Base-by-base conservation (phyloP, 495 filamentous ascomycete genomes). In the Neurospora sp. region DNA sequence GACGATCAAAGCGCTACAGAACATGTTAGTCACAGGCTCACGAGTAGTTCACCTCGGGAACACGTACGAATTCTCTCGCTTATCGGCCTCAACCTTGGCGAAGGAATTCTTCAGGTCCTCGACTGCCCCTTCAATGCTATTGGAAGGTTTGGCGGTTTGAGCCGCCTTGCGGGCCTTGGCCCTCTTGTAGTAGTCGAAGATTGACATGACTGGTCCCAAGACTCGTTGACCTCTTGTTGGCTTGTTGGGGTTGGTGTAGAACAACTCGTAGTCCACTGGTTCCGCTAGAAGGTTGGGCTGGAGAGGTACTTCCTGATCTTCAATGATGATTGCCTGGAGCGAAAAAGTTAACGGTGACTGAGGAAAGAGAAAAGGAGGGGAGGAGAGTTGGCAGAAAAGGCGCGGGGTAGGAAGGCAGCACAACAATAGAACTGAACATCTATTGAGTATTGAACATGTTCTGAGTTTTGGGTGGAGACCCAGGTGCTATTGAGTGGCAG, bases 41-140 rank as follows among this genome's bases (percentile, higher is more conserved):
- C n/a, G 41, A 70, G 8, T 66, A 35, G n/a, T 81, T 9, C 83
- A 81, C 75, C 81, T 83, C 70, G 87, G 78, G 73, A 82, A 83
- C 71, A 82, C 88, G 77, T 89, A 88, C 75, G 90, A 83, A 48
- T 87, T 89, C 38, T 85, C 89, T 77, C 75, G 74, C 77, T 83
- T 84, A 38, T 81, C 81, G 3, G 79, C 79, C 70, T 80, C 78
- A 37, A 76, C 76, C 31, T 76, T 76, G 40, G 81, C 83, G 66
- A 81, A 72, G 16, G 82, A 81, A 71, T 71, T 82, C 75, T 85
- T 77, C 40, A 86, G 77, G n/a, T 76, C 76, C 53, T 75, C 72
- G 31, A 20, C 20, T 27, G 38, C 40, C 16, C 40, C 27, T 12
- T 70, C 74, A 37, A 37, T 48, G 35, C 70, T 74, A 1, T 37